Percentiles rank a stretch among this genome's conserved stretches.
These are phyloP conservation scores for Pythium rhizo-oryzae DNA, from an alignment of 352 stramenopile genomes.

Conservation along the genomic window DNA sequence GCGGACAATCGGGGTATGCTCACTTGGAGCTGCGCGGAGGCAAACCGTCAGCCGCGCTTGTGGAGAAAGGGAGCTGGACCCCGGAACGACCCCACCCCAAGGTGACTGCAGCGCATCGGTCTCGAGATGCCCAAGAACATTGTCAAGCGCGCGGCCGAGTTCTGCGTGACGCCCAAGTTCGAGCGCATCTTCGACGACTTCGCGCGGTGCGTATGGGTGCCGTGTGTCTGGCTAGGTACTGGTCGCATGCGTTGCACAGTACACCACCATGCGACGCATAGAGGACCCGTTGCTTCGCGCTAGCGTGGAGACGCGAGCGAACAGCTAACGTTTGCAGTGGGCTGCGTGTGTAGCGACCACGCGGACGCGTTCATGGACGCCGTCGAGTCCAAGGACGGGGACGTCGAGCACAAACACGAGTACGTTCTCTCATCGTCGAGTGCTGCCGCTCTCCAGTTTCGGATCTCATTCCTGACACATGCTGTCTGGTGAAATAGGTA, in stretches of 20 bases:
- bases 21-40: no score
- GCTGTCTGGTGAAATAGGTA: constrained; percentile 35
- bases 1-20: no score
- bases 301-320: no score
- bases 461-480: no score
- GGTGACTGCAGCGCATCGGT: neutral
- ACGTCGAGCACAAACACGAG: constrained; percentile 83
- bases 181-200: constrained; percentile 81
- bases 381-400: constrained; percentile 58
- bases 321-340: no score
- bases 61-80: neutral
- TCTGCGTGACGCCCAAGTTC: constrained; percentile 74
- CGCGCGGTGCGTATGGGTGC: constrained; percentile 57
- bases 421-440: constrained; percentile 12
- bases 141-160: constrained; percentile 66
- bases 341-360: constrained; percentile 42
- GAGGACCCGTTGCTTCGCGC: no score
- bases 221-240: no score
- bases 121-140: constrained; percentile 51
- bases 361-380: constrained; percentile 67
- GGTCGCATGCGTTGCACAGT: no score
- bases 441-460: neutral
- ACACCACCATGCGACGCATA: no score
- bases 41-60: no score
- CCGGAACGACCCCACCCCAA: no score